Evolutionary conservation across 176 grass and related monocot genomes (phyloP).

Genomic region (Phyllostachys edulis): DNA sequence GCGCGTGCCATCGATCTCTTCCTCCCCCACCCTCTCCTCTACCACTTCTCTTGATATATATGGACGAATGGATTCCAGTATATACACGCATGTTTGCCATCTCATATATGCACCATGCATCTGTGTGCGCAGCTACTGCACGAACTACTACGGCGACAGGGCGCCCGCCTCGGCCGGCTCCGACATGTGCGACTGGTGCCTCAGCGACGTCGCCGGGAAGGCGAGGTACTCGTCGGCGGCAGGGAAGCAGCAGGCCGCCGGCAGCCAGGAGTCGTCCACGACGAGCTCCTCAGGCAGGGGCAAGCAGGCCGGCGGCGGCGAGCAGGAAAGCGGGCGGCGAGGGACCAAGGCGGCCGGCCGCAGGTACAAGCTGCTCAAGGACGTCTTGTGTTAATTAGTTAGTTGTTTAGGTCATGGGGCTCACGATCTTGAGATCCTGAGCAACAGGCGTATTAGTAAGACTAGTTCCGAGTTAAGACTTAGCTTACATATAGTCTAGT

Average conservation of each 20-base stretch:
- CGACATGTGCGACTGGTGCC: conserved; percentile 88
- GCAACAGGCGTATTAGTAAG: not conserved
- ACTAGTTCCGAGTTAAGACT: conserved; percentile 12
- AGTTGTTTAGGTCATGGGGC: not conserved
- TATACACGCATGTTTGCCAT: not conserved
- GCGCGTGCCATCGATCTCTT: not conserved
- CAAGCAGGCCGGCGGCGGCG: conserved; percentile 3
- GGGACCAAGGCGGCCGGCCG: conserved; percentile 64
- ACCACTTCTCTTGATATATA: not conserved
- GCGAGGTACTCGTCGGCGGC: conserved; percentile 26
- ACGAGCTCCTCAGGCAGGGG: conserved; percentile 40
- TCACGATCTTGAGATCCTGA: not conserved
- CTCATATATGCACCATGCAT: not conserved
- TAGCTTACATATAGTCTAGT: conserved; percentile 11
- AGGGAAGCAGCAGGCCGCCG: conserved; percentile 28
- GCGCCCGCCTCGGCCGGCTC: conserved; percentile 36
- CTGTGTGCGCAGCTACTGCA: conserved; percentile 66
- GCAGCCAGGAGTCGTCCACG: conserved; percentile 32
- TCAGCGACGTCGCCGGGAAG: conserved; percentile 52
- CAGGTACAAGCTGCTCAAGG: conserved; percentile 99
- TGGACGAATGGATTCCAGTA: not conserved
- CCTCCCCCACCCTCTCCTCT: not conserved
- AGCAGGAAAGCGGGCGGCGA: conserved; percentile 31
- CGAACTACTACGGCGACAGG: conserved; percentile 81
- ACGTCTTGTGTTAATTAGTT: conserved; percentile 71